These are phyloP conservation scores for Parachaetomium inaequale DNA, from an alignment of 495 filamentous ascomycete species.

Conservation along the genomic window DNA sequence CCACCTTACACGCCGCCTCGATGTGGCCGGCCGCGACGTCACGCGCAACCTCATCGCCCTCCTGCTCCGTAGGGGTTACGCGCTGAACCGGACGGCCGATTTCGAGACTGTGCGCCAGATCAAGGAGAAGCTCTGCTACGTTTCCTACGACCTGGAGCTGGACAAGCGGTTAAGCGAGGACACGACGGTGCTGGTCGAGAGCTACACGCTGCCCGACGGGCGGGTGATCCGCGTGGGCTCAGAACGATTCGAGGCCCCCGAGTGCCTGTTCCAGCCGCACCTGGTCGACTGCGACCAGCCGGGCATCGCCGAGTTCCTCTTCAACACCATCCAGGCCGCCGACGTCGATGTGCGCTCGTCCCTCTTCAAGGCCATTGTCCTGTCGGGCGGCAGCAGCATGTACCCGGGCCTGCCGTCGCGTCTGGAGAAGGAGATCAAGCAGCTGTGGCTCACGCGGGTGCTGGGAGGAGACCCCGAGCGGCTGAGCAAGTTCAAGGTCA, in stretches of 20 bases:
- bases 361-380: constrained; percentile 94
- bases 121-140: constrained; percentile 99
- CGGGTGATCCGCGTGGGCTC: constrained; percentile 93
- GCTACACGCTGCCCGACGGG: constrained; percentile 93
- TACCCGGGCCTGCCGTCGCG: constrained; percentile 93
- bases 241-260: constrained; percentile 95
- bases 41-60: constrained; percentile 95
- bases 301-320: constrained; percentile 92
- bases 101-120: constrained; percentile 99
- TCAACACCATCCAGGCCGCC: constrained; percentile 95
- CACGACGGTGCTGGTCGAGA: constrained; percentile 95
- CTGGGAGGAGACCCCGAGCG: constrained; percentile 86
- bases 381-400: constrained; percentile 97
- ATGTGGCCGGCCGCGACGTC: constrained; percentile 95
- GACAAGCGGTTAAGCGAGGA: constrained; percentile 96
- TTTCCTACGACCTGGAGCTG: constrained; percentile 95
- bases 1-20: constrained; percentile 87
- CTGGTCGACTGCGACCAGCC: constrained; percentile 96
- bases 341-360: constrained; percentile 92
- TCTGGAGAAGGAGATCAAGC: constrained; percentile 97
- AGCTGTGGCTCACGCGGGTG: constrained; percentile 93
- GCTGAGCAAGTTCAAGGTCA: constrained; percentile 96
- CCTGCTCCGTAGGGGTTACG: constrained; percentile 91
- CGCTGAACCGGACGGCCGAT: constrained; percentile 95
- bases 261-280: constrained; percentile 98